Evolutionary conservation across 1,284 basidiomycete species (phyloP).

Genomic region (Heterobasidion parviporum): DNA sequence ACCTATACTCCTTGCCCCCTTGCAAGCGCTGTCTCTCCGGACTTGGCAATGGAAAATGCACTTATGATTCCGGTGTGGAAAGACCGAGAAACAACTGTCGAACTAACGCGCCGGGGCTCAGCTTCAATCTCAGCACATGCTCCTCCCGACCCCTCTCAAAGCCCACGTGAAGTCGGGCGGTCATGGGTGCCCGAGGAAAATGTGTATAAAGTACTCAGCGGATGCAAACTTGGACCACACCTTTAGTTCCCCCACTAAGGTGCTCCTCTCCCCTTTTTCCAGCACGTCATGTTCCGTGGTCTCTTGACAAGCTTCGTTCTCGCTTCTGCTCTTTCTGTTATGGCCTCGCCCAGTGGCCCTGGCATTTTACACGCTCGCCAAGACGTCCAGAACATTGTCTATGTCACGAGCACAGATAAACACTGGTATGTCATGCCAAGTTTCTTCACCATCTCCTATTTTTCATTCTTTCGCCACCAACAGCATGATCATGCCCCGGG

Average conservation of each 20-base stretch:
- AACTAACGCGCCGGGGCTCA: too few species aligned
- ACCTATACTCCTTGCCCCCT: too few species aligned
- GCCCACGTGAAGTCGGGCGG: too few species aligned
- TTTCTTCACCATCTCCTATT: neutral
- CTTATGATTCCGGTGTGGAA: too few species aligned
- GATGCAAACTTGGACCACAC: neutral
- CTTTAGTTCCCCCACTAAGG: neutral
- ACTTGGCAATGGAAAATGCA: too few species aligned
- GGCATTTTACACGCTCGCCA: constrained; percentile 12
- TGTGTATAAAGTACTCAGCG: neutral
- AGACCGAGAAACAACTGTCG: too few species aligned
- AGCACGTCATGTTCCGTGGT: neutral
- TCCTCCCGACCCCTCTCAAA: too few species aligned
- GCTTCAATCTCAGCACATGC: too few species aligned
- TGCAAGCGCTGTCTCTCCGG: too few species aligned
- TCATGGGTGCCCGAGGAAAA: neutral
- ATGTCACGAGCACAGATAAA: constrained; percentile 27
- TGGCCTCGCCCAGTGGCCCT: constrained; percentile 5
- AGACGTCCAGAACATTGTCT: constrained; percentile 36
- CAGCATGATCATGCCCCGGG: constrained; percentile 18
- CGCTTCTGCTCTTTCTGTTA: constrained; percentile 1
- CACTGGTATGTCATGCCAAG: constrained; percentile 29
- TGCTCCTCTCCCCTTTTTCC: neutral
- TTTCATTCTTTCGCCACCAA: neutral
- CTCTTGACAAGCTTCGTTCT: neutral